Evolutionary conservation across 371 early-diverging fungal genomes (phyloP).

Genomic region (Mortierella sp.): DNA sequence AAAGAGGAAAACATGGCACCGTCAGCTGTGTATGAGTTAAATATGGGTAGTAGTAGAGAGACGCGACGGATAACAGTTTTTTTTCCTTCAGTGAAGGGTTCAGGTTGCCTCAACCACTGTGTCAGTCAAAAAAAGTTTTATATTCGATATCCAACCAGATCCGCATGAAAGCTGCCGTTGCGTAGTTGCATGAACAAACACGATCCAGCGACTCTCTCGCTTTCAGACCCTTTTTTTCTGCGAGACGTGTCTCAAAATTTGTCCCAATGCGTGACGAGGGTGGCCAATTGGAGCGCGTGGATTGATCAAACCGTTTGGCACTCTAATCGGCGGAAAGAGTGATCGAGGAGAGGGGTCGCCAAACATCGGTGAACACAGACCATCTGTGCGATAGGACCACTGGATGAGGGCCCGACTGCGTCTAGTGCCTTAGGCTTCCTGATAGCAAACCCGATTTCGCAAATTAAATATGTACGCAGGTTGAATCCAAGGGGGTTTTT

Average conservation of each 20-base stretch:
- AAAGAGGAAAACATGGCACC: background rate
- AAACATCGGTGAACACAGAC: no score
- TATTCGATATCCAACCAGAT: background rate
- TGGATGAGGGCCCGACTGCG: no score
- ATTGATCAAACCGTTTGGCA: no score
- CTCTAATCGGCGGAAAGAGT: no score
- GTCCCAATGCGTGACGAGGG: background rate
- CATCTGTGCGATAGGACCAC: no score
- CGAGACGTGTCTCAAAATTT: background rate
- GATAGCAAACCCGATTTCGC: no score
- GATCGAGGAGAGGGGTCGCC: no score
- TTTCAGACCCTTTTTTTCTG: background rate
- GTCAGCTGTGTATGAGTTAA: no score
- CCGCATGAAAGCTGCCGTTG: background rate
- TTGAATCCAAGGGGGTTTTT: no score
- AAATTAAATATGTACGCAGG: no score
- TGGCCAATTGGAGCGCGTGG: background rate
- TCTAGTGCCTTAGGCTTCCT: no score
- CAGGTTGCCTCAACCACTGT: background rate
- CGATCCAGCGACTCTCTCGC: slow-evolving; percentile 1
- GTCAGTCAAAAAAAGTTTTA: slow-evolving; percentile 12
- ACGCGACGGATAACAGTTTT: background rate
- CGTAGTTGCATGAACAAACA: background rate
- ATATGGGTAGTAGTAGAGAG: no score
- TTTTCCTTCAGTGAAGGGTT: background rate